Percentiles rank a stretch among this genome's conserved stretches.
Conservation (phyloP, 2,329 filamentous ascomycete species). For the Cladosporium sp. region DNA sequence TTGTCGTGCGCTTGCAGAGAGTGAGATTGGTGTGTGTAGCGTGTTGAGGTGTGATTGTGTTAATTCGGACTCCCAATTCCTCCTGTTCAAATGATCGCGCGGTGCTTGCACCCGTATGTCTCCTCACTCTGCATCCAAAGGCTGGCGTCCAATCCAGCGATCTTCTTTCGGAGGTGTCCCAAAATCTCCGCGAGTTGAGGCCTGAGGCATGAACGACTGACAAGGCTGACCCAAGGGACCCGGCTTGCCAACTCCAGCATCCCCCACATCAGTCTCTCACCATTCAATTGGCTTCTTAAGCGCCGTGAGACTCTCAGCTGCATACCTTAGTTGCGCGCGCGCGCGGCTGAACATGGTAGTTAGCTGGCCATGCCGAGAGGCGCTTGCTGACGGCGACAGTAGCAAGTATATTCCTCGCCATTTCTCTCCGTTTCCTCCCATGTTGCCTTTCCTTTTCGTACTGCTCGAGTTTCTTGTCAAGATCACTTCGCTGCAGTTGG, state of each 20-base stretch:
- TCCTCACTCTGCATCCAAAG: neutral
- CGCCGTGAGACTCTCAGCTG: conserved; percentile 9
- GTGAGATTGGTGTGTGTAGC: too few relatives aligned
- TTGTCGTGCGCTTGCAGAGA: too few relatives aligned
- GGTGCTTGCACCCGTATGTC: neutral
- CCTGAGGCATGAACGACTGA: too few relatives aligned
- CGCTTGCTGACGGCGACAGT: neutral
- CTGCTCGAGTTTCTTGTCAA: conserved; percentile 16
- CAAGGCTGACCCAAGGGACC: neutral
- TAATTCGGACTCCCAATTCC: neutral
- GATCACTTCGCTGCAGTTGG: conserved; percentile 15
- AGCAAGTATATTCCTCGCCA: neutral
- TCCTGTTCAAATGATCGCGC: neutral
- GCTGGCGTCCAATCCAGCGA: too few relatives aligned
- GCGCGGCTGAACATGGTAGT: too few relatives aligned
- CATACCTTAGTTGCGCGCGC: conserved; percentile 13
- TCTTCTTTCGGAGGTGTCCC: conserved; percentile 12
- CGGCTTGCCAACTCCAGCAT: neutral
- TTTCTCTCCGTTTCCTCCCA: neutral
- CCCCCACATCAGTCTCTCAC: neutral
- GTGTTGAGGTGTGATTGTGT: neutral
- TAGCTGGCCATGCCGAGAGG: conserved; percentile 1
- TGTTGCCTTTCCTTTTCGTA: conserved; percentile 10
- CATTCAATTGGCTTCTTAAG: conserved; percentile 13
- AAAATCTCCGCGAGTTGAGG: too few relatives aligned